Evolutionary conservation across 2,329 filamentous ascomycete species (phyloP).

Genomic region (Cadophora sp.): DNA sequence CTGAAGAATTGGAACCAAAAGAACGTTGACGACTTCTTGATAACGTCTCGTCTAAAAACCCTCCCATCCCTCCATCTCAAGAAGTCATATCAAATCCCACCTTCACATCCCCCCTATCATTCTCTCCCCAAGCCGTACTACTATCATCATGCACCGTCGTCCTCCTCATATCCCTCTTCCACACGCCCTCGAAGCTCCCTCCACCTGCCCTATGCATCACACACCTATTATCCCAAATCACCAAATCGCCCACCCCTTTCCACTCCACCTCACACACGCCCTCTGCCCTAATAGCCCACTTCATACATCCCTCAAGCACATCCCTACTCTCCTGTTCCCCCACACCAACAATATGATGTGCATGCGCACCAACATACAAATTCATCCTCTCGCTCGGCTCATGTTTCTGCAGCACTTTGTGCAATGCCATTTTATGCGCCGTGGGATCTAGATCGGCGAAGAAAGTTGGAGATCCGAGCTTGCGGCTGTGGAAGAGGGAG

Average conservation of each 20-base stretch:
- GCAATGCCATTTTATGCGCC: conserved; percentile 44
- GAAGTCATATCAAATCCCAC: conserved; percentile 36
- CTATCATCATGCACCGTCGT: conserved; percentile 60
- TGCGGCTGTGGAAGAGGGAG: conserved; percentile 59
- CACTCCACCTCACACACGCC: conserved; percentile 55
- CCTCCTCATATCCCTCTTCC: conserved; percentile 59
- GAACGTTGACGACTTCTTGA: not conserved
- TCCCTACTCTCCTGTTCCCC: conserved; percentile 43
- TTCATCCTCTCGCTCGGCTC: conserved; percentile 58
- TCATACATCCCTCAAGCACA: conserved; percentile 51
- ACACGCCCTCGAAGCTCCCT: conserved; percentile 56
- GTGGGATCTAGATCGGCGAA: conserved; percentile 51
- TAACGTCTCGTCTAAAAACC: too few species aligned
- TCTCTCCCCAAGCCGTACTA: conserved; percentile 51
- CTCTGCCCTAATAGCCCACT: conserved; percentile 55
- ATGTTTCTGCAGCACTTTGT: conserved; percentile 58
- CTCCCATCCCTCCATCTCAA: not conserved
- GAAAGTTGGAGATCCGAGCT: conserved; percentile 55
- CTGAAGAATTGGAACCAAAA: too few species aligned
- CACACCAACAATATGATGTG: conserved; percentile 58
- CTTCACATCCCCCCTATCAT: conserved; percentile 42
- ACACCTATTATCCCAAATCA: conserved; percentile 66
- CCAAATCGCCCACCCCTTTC: conserved; percentile 55
- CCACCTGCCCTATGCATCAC: conserved; percentile 60
- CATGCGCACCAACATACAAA: conserved; percentile 59